A percentile compares a stretch with the other conserved stretches of the same genome.
phyloP scores from a whole-genome alignment of 345 rosid genomes.

The Eucalyptus marginata region DNA sequence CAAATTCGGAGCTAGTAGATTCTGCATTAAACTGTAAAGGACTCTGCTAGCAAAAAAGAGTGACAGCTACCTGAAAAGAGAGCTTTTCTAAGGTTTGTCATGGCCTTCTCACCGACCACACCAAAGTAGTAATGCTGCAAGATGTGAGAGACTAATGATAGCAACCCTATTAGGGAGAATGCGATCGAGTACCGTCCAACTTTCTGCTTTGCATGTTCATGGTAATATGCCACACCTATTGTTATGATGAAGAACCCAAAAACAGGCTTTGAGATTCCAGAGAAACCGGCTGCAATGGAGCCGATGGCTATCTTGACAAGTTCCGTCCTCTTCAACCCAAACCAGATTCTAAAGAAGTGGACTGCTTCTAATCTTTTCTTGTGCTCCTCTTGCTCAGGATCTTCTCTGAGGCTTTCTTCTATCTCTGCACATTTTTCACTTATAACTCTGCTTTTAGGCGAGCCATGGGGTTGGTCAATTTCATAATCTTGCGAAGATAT shows the following conservation, averaged over 20 bases:
- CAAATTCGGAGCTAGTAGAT: neutral
- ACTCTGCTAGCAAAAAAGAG: neutral
- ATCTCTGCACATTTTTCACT: neutral
- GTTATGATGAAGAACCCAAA: constrained; percentile 52
- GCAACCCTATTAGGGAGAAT: constrained; percentile 31
- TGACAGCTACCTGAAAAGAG: constrained; percentile 33
- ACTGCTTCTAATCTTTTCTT: neutral
- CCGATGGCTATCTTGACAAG: constrained; percentile 23
- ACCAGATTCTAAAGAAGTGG: constrained; percentile 53
- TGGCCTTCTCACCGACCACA: constrained; percentile 53
- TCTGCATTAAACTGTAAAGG: neutral
- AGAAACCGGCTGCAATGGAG: constrained; percentile 46
- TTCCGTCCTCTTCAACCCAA: constrained; percentile 23
- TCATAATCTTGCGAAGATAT: neutral
- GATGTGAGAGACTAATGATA: constrained; percentile 40
- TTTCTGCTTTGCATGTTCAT: constrained; percentile 10
- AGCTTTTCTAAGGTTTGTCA: constrained; percentile 42
- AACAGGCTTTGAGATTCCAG: constrained; percentile 58
- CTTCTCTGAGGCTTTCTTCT: neutral
- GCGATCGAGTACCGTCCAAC: constrained; percentile 35
- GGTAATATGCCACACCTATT: constrained; percentile 42
- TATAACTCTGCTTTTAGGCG: neutral
- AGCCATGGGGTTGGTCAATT: neutral
- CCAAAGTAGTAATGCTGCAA: constrained; percentile 65
- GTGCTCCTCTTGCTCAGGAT: constrained; percentile 1